Evolutionary conservation across 805 yeast species (phyloP).

Genomic region (Ogataea paraovalis): DNA sequence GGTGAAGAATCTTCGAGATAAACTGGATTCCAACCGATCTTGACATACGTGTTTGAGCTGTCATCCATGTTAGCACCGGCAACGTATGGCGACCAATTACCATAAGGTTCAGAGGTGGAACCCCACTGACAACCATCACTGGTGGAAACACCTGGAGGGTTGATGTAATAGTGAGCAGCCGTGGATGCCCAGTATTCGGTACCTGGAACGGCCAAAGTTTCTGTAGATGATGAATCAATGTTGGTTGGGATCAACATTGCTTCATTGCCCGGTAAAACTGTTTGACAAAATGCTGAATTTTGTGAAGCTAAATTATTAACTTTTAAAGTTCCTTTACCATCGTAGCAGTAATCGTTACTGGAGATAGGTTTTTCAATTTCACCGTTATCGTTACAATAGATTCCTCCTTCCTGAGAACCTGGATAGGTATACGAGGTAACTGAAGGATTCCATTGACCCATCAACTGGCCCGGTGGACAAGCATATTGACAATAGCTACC

Average conservation of each 20-base stretch:
- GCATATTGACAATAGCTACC: slow-evolving; percentile 92
- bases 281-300: slow-evolving; percentile 83
- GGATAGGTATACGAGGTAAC: slow-evolving; percentile 76
- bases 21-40: slow-evolving; percentile 89
- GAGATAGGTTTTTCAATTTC: slow-evolving; percentile 57
- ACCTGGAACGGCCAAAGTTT: slow-evolving; percentile 77
- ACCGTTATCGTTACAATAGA: slow-evolving; percentile 72
- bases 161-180: slow-evolving; percentile 82
- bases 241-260: slow-evolving; percentile 88
- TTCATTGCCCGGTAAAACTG: slow-evolving; percentile 91
- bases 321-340: slow-evolving; percentile 72
- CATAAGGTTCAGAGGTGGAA: slow-evolving; percentile 56
- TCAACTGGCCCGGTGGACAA: slow-evolving; percentile 81
- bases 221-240: slow-evolving; percentile 45
- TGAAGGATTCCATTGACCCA: slow-evolving; percentile 84
- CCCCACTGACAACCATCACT: slow-evolving; percentile 88
- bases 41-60: slow-evolving; percentile 67
- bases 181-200: slow-evolving; percentile 81
- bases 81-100: slow-evolving; percentile 93
- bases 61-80: slow-evolving; percentile 85
- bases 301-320: slow-evolving; percentile 48
- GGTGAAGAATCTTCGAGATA: slow-evolving; percentile 58
- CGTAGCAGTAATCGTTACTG: slow-evolving; percentile 60
- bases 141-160: slow-evolving; percentile 76
- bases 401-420: slow-evolving; percentile 76